These are phyloP conservation scores for Punctularia strigosozonata DNA, from an alignment of 768 basidiomycete genomes.

Conservation along the genomic window DNA sequence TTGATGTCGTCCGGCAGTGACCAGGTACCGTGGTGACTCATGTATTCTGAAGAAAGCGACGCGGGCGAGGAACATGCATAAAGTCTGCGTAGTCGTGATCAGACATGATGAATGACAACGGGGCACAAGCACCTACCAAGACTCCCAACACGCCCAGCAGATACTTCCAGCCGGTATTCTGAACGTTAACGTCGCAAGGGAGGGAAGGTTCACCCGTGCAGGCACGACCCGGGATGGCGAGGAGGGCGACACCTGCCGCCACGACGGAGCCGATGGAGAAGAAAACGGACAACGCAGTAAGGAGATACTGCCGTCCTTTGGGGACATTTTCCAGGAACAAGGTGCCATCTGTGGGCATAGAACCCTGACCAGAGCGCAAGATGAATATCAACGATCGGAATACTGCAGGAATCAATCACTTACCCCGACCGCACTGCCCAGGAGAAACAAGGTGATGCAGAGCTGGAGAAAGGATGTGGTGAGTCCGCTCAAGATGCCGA, in stretches of 20 bases:
- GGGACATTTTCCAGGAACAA: slow-evolving; percentile 90
- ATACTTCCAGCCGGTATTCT: slow-evolving; percentile 87
- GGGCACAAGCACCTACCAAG: slow-evolving; percentile 49
- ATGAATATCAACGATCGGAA: slow-evolving; percentile 2
- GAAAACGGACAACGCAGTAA: slow-evolving; percentile 89
- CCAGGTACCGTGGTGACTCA: slow-evolving; percentile 90
- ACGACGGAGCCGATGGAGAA: slow-evolving; percentile 90
- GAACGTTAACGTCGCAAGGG: slow-evolving; percentile 50
- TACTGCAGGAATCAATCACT: slow-evolving; percentile 15
- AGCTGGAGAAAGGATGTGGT: slow-evolving; percentile 55
- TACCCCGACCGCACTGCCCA: slow-evolving; percentile 92
- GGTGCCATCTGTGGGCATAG: slow-evolving; percentile 96
- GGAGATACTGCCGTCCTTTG: slow-evolving; percentile 80
- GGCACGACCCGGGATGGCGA: slow-evolving; percentile 68
- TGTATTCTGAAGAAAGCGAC: slow-evolving; percentile 86
- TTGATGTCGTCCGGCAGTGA: slow-evolving; percentile 72
- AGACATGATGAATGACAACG: slow-evolving; percentile 2
- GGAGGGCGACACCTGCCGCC: slow-evolving; percentile 66
- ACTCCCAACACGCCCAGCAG: slow-evolving; percentile 68
- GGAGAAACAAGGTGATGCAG: slow-evolving; percentile 70
- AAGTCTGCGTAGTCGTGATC: slow-evolving; percentile 43
- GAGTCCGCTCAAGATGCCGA: slow-evolving; percentile 73
- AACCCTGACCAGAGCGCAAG: slow-evolving; percentile 39
- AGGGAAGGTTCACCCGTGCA: slow-evolving; percentile 31
- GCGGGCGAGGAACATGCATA: slow-evolving; percentile 78